These are phyloP conservation scores for Phlyctochytrium arcticum DNA, from an alignment of 192 early-diverging fungal genomes.

Conservation along the genomic window DNA sequence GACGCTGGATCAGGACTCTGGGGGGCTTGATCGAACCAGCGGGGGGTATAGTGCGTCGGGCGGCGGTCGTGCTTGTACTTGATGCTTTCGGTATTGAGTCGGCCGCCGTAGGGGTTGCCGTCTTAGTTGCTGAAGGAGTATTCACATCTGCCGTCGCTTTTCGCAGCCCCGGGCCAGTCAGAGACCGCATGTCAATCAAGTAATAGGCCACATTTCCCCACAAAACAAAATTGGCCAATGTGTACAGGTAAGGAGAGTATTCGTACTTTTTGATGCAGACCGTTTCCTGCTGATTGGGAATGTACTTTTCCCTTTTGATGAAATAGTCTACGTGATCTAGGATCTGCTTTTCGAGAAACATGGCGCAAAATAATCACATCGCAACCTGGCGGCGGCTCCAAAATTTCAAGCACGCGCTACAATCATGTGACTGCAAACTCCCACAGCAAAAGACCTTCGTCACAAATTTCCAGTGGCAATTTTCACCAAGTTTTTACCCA, in stretches of 20 bases:
- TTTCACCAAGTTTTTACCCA: too few species aligned
- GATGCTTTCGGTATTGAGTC: background rate
- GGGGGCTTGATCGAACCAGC: background rate
- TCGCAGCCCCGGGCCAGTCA: background rate
- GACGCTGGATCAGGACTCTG: background rate
- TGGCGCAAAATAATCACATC: too few species aligned
- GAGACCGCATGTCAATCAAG: constrained; percentile 15
- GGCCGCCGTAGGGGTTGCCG: too few species aligned
- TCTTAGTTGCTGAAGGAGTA: too few species aligned
- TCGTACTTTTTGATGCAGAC: constrained; percentile 17
- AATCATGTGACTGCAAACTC: too few species aligned
- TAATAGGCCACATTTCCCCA: constrained; percentile 26
- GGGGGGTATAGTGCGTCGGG: background rate
- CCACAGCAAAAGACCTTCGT: too few species aligned
- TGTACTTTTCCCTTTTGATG: constrained; percentile 4
- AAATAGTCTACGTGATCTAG: constrained; percentile 24
- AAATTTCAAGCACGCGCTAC: too few species aligned
- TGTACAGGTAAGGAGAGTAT: constrained; percentile 5
- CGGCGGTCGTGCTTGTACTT: background rate
- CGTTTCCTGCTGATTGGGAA: constrained; percentile 3
- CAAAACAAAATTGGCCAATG: constrained; percentile 16
- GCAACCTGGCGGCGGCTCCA: too few species aligned
- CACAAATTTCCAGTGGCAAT: too few species aligned
- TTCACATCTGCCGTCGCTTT: background rate
- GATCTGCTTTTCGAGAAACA: constrained; percentile 21